Base-by-base conservation (phyloP, 108 stramenopile species). In the Bacterosira constricta region DNA sequence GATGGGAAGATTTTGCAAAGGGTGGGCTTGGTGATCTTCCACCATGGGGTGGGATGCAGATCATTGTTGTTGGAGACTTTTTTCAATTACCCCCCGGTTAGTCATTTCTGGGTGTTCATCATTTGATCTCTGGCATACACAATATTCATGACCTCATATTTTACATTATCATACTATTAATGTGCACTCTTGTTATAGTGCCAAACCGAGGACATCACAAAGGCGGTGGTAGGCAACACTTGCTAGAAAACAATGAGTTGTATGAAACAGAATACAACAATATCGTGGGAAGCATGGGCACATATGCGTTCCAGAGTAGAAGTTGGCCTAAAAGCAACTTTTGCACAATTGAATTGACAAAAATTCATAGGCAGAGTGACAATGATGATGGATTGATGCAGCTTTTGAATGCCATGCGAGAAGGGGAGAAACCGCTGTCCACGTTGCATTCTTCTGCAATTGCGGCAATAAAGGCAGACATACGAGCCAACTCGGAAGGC, bases 31-130 rank as follows among this genome's bases (percentile, higher is more conserved):
- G 80, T 0, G 42, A 55, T 23, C 21, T 76, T 32, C 61, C 74
- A 21, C 80, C 93, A n/a, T 94, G 88, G 65, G 93, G 90, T 13
- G 93, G 93, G 29, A 15, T 94, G 34, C 87, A 92, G 73, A 44
- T 94, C 27, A 69, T 94, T 23, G 53, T 89, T 25, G 75, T 83
- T 21, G 93, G 93, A 10, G 93, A 94, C 32, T 94, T 94, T 45
- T 88, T 86, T 63, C 90, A 92, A 69, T 85, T 94, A 1, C 88
- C 90, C 7, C 93, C 93, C 1, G 68, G n/a, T n/a, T n/a, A n/a
- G n/a, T n/a, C n/a, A n/a, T n/a, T n/a, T n/a, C n/a, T n/a, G n/a
- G n/a, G n/a, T n/a, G n/a, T n/a, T n/a, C n/a, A n/a, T n/a, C n/a
- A n/a, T n/a, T n/a, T n/a, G n/a, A n/a, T n/a, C n/a, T n/a, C n/a